These are phyloP conservation scores for Waltergamsia citrina DNA, from an alignment of 2,329 filamentous ascomycete genomes.

Conservation along the genomic window DNA sequence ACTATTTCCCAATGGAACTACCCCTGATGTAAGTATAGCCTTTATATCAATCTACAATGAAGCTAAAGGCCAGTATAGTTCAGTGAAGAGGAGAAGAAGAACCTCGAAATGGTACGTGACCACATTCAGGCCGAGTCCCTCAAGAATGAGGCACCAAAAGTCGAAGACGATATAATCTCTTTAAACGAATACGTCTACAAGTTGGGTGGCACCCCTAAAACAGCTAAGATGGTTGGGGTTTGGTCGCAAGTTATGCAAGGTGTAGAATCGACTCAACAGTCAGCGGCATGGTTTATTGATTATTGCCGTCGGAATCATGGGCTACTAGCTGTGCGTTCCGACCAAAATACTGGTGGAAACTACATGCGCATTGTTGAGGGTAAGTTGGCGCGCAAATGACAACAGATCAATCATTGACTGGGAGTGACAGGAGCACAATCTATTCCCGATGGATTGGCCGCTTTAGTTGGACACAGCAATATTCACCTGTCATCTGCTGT, in stretches of 20 bases:
- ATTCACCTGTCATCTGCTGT: slow-evolving; percentile 11
- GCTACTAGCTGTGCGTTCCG: slow-evolving; percentile 21
- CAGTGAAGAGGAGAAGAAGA: slow-evolving; percentile 17
- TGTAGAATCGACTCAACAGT: slow-evolving; percentile 22
- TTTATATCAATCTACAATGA: too few species aligned
- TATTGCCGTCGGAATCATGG: slow-evolving; percentile 24
- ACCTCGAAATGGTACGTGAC: slow-evolving; percentile 21
- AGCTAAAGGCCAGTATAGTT: too few species aligned
- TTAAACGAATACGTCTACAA: slow-evolving; percentile 24
- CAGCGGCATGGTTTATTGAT: slow-evolving; percentile 25
- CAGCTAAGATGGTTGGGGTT: slow-evolving; percentile 21
- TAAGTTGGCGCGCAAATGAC: slow-evolving; percentile 1
- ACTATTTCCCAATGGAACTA: slow-evolving; percentile 20
- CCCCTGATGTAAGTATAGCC: slow-evolving; percentile 13
- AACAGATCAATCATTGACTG: too few species aligned
- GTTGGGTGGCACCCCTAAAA: slow-evolving; percentile 18
- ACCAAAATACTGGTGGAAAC: slow-evolving; percentile 23
- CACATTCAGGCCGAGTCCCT: slow-evolving; percentile 23
- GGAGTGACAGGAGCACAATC: too few species aligned
- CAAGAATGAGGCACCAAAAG: slow-evolving; percentile 9
- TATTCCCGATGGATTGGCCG: slow-evolving; percentile 15
- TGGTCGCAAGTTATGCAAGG: slow-evolving; percentile 27
- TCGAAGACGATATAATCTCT: slow-evolving; percentile 20
- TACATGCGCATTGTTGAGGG: slow-evolving; percentile 19
- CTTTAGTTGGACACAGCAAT: slow-evolving; percentile 10